Percentiles rank a stretch among this genome's conserved stretches.
phyloP scores from a whole-genome alignment of 1,284 basidiomycete species.

The Cutaneotrichosporon sp. region DNA sequence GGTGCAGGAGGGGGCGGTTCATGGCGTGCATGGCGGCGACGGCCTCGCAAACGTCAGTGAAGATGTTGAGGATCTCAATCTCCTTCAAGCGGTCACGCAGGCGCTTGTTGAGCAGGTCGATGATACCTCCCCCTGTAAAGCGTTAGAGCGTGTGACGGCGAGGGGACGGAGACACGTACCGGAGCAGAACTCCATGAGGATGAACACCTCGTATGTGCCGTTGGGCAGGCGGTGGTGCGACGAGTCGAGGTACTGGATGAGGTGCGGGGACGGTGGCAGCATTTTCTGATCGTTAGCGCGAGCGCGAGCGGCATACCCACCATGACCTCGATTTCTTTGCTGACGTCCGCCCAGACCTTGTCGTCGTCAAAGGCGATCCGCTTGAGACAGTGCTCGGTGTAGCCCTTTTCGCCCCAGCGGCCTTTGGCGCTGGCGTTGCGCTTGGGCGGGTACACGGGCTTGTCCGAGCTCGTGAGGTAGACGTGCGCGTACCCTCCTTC shows the following conservation, averaged over 20 bases:
- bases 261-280: conserved; percentile 32
- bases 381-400: conserved; percentile 92
- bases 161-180: conserved; percentile 52
- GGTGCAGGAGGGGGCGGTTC: conserved; percentile 77
- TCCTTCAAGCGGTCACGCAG: conserved; percentile 89
- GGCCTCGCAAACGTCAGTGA: conserved; percentile 87
- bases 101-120: conserved; percentile 98
- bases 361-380: conserved; percentile 91
- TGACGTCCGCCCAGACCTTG: conserved; percentile 83
- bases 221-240: conserved; percentile 75
- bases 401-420: conserved; percentile 54
- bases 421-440: conserved; percentile 21
- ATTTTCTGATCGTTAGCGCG: conserved; percentile 30
- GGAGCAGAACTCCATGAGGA: conserved; percentile 95
- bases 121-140: conserved; percentile 81
- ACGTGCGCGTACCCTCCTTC: conserved; percentile 99
- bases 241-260: conserved; percentile 50
- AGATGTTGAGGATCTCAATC: conserved; percentile 93
- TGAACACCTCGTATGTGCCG: conserved; percentile 91
- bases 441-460: conserved; percentile 62
- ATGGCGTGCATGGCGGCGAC: conserved; percentile 95
- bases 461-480: conserved; percentile 83
- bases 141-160: neutral
- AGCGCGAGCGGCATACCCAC: conserved; percentile 52
- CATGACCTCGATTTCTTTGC: conserved; percentile 98